Evolutionary conservation across 108 stramenopile species (phyloP), one percentile per base, ranked within the genome.

Genomic region (Aurantiochytrium sp.): DNA sequence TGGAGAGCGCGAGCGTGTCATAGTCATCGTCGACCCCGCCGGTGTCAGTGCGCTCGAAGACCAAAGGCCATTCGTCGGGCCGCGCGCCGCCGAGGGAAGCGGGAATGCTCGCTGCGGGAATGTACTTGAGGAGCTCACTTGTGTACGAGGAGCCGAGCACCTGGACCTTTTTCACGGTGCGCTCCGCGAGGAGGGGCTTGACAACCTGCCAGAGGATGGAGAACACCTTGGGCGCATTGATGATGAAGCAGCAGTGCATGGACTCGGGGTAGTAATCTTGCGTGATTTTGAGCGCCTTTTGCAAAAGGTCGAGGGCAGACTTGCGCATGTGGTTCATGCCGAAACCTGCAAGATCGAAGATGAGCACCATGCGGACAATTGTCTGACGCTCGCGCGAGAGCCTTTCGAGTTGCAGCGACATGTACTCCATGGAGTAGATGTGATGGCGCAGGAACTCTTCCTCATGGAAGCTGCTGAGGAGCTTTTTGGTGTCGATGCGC

Each of bases 151-250:
- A 39, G 0, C 73, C 73, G 19, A 81, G 45, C 6, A 81, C 45
- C 2, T 81, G 39, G 24, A 81, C 1, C 73, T 81, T 81, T 12
- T 12, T 6, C 24, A 48, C 42, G 24, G 73, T 81, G 39, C 73
- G 73, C 73, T 81, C 73, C n/a, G 73, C 73, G 8, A 81, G 39
- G 19, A 81, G n/a, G 6, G 73, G 73, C 4, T 81, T 81, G 73
- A 81, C 12, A 12, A 81, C 39, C 39, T 81, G 39, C 73, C 73
- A 81, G 1, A 48, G 27, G 24, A 81, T 17, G 4, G 42, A 48
- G 45, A 81, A 81, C 6, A 81, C 73, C 73, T 81, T 81, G 12
- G 73, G 73, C 42, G 45, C 73, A 24, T 81, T 41, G 42, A 81
- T n/a, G 27, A 81, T 48, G 73, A 22, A 81, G 39, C 42, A 48